Evolutionary conservation across 768 basidiomycete species (phyloP).

Genomic region (Tulasnella sp.): DNA sequence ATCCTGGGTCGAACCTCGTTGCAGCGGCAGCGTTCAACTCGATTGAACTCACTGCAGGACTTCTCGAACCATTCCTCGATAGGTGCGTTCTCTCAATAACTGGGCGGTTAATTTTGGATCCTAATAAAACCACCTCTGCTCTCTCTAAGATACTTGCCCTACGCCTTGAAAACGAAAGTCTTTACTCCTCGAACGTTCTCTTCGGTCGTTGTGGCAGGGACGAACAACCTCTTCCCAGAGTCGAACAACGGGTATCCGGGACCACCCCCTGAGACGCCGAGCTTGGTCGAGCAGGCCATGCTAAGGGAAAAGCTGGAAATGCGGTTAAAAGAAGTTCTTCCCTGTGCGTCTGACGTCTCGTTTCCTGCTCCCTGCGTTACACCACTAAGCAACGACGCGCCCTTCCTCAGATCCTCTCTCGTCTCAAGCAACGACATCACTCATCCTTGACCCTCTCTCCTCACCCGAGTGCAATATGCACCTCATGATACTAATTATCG

Average conservation of each 20-base stretch:
- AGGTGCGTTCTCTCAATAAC: slow-evolving; percentile 36
- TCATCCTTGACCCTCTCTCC: slow-evolving; percentile 53
- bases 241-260: slow-evolving; percentile 67
- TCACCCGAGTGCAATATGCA: slow-evolving; percentile 69
- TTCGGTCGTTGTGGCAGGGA: slow-evolving; percentile 46
- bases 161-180: slow-evolving; percentile 51
- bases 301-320: slow-evolving; percentile 41
- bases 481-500: slow-evolving; percentile 63
- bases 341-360: slow-evolving; percentile 35
- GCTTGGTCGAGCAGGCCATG: slow-evolving; percentile 60
- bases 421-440: slow-evolving; percentile 34
- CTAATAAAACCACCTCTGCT: too few species aligned
- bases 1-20: slow-evolving; percentile 38
- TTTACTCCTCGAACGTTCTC: slow-evolving; percentile 48
- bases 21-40: slow-evolving; percentile 41
- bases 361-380: background rate
- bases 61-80: slow-evolving; percentile 51
- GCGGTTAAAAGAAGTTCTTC: slow-evolving; percentile 38
- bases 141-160: slow-evolving; percentile 52
- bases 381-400: background rate
- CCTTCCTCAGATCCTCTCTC: slow-evolving; percentile 35
- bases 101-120: background rate
- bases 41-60: slow-evolving; percentile 41
- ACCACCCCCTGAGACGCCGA: slow-evolving; percentile 63
- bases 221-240: slow-evolving; percentile 68